These are phyloP conservation scores for Solanum hybrid DNA, from an alignment of 305 asterid species.

Conservation along the genomic window DNA sequence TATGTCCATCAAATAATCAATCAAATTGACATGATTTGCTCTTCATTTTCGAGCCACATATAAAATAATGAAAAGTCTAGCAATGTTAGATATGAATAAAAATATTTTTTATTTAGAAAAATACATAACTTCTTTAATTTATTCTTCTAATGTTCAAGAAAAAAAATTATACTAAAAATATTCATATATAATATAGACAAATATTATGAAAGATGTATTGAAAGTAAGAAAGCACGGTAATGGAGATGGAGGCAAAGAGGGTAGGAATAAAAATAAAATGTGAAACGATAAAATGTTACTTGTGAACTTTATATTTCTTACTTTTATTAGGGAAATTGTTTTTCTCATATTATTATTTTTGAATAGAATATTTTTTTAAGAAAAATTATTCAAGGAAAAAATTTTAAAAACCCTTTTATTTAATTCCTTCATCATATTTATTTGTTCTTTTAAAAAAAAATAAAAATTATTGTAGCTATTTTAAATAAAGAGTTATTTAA, in stretches of 20 bases:
- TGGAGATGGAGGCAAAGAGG: neutral
- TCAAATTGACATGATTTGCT: neutral
- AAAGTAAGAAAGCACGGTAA: neutral
- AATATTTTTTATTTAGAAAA: too few species aligned
- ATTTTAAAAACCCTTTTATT: neutral
- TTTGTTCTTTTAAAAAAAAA: too few species aligned
- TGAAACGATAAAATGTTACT: neutral
- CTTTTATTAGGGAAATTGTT: neutral
- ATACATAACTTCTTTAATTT: too few species aligned
- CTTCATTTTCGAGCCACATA: neutral
- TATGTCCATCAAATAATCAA: neutral
- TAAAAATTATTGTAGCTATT: neutral
- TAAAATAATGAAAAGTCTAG: neutral
- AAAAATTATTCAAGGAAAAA: too few species aligned
- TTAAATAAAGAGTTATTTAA: too few species aligned
- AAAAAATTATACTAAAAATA: neutral
- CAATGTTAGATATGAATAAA: neutral
- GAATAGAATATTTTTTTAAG: too few species aligned
- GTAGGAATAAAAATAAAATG: neutral
- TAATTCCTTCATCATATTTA: neutral
- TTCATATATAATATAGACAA: neutral
- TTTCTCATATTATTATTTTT: too few species aligned
- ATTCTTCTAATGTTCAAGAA: neutral
- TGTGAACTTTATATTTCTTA: neutral
- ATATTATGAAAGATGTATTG: neutral